Base-by-base conservation (phyloP, 208 protist species). In the Sergeia podlipaevii region DNA sequence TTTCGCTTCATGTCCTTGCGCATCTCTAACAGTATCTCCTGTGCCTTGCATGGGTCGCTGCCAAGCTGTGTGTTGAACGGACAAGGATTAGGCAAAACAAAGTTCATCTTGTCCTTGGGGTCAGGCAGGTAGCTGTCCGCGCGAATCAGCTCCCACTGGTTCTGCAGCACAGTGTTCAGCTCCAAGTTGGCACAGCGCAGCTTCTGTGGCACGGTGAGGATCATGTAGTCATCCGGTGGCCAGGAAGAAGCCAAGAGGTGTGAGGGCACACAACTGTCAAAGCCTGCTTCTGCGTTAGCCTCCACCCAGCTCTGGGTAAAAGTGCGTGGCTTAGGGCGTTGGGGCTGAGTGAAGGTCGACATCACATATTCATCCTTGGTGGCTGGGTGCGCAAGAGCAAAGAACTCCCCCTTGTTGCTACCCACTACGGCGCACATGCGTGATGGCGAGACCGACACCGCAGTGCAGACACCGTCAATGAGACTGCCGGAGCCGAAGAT, bases 181-280 rank as follows among this genome's bases (percentile, higher is more conserved):
- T 77, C 69, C 17, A 64, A 43, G 54, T 87, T 89, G 37, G 90
- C 52, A 63, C 79, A 91, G 18, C 75, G 70, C 60, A 84, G 74
- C 53, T 89, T 86, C 52, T 80, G 77, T 7, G 82, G 66, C 7
- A 89, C 83, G n/a, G 74, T 71, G 11, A 92, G 70, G 52, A 95
- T 90, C 84, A 95, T 95, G 62, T 95, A 95, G 53, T 95, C 59
- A 17, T 77, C 70, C 37, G 83, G 77, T 21, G 88, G 88, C 88
- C 88, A 95, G 68, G 66, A 83, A 8, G 88, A 95, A 26, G 82
- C 79, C 20, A 95, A 66, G 50, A 52, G 36, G 45, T 76, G 70
- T 36, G 28, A 21, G 11, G 71, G 69, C 13, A 65, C 54, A 29
- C 29, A 56, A 26, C 66, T 50, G 44, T 92, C 88, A 63, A 91